Conservation (phyloP, 2,329 filamentous ascomycete genomes). For the Paecilomyces niveus region DNA sequence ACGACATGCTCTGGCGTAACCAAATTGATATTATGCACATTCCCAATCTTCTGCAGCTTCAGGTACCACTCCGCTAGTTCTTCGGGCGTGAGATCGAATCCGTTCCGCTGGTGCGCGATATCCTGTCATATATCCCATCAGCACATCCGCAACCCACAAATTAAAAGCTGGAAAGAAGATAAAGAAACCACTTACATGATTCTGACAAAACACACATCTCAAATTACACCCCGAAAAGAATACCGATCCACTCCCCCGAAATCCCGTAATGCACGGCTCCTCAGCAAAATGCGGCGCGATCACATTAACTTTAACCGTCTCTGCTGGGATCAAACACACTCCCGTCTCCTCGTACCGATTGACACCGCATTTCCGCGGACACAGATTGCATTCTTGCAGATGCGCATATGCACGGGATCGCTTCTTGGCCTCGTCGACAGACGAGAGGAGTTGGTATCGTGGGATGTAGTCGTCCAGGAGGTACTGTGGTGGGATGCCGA, state of each 20-base stretch:
- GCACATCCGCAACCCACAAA: neutral
- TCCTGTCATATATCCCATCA: slow-evolving; percentile 36
- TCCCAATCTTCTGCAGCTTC: slow-evolving; percentile 71
- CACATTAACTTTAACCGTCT: slow-evolving; percentile 70
- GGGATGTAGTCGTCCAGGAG: slow-evolving; percentile 69
- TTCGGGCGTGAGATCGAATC: slow-evolving; percentile 70
- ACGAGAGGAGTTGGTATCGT: slow-evolving; percentile 61
- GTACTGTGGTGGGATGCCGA: slow-evolving; percentile 56
- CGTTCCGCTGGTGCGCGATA: slow-evolving; percentile 74
- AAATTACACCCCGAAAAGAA: slow-evolving; percentile 75
- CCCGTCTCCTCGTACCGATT: slow-evolving; percentile 76
- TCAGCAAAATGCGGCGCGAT: slow-evolving; percentile 83
- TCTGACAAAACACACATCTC: slow-evolving; percentile 69
- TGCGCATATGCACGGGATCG: slow-evolving; percentile 67
- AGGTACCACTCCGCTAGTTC: slow-evolving; percentile 75
- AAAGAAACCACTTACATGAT: slow-evolving; percentile 42
- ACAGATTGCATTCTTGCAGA: slow-evolving; percentile 72
- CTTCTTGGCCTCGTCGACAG: slow-evolving; percentile 64
- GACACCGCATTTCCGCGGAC: slow-evolving; percentile 67
- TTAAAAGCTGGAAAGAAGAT: neutral
- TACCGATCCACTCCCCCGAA: slow-evolving; percentile 70
- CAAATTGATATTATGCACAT: slow-evolving; percentile 84
- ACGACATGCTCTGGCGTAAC: slow-evolving; percentile 83
- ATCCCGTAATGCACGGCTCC: slow-evolving; percentile 76
- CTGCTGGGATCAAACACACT: slow-evolving; percentile 66